Percentiles rank a stretch among this genome's conserved stretches.
Evolutionary conservation across 805 yeast genomes (phyloP).

Genomic region (Teunomyces tritomae): DNA sequence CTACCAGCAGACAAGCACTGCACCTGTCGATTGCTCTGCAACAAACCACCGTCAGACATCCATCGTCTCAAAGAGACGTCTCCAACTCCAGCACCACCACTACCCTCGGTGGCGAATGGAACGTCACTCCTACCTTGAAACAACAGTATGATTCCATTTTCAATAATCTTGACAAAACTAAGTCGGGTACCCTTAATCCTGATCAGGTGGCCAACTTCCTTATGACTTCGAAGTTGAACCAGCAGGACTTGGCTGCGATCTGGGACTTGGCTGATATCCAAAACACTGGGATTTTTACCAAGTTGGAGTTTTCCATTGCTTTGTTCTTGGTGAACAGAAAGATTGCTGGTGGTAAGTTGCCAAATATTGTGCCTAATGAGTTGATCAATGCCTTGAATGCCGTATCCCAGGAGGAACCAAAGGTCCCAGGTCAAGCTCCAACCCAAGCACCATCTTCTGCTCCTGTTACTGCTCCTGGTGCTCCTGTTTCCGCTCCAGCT

Average conservation of each 20-base stretch:
- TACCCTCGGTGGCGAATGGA: slow-evolving; percentile 52
- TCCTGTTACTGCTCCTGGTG: neutral
- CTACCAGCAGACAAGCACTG: slow-evolving; percentile 26
- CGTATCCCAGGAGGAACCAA: slow-evolving; percentile 7
- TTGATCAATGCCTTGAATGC: slow-evolving; percentile 41
- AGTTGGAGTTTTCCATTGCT: slow-evolving; percentile 86
- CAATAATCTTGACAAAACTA: slow-evolving; percentile 67
- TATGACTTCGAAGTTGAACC: slow-evolving; percentile 81
- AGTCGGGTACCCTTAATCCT: slow-evolving; percentile 64
- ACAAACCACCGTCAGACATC: slow-evolving; percentile 34
- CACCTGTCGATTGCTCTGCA: slow-evolving; percentile 32
- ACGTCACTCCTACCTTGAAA: slow-evolving; percentile 62
- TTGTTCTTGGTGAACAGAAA: slow-evolving; percentile 88
- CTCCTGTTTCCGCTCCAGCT: too few species aligned
- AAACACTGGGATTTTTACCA: slow-evolving; percentile 77
- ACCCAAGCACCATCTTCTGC: slow-evolving; percentile 6
- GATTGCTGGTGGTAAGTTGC: slow-evolving; percentile 73
- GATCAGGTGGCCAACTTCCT: slow-evolving; percentile 84
- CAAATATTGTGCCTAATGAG: slow-evolving; percentile 71
- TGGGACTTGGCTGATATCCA: slow-evolving; percentile 96
- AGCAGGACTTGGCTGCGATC: slow-evolving; percentile 78
- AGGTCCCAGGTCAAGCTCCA: slow-evolving; percentile 15
- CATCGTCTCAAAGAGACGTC: slow-evolving; percentile 15
- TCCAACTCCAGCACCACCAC: slow-evolving; percentile 11
- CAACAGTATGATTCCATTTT: slow-evolving; percentile 79